Evolutionary conservation across 2,329 filamentous ascomycete species (phyloP).

Genomic region (Fusarium hostae): DNA sequence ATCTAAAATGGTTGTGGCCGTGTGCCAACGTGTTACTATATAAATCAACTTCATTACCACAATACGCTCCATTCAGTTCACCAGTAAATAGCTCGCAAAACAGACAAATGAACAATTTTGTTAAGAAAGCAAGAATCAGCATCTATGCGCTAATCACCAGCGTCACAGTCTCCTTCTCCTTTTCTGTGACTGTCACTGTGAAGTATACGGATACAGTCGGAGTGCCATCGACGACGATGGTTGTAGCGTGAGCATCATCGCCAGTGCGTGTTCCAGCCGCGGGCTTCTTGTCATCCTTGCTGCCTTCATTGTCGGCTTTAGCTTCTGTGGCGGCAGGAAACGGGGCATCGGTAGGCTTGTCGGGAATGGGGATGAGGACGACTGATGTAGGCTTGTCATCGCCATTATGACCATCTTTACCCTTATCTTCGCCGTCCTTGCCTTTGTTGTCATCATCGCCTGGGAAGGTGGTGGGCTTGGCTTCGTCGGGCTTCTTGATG

Average conservation of each 20-base stretch:
- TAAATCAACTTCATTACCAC: slow-evolving; percentile 37
- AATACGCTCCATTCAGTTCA: slow-evolving; percentile 13
- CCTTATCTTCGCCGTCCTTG: neutral
- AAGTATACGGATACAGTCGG: slow-evolving; percentile 52
- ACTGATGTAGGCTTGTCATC: slow-evolving; percentile 39
- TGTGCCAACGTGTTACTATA: neutral
- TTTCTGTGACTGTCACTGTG: slow-evolving; percentile 52
- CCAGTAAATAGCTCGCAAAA: neutral
- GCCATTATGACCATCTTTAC: neutral
- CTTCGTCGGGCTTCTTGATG: slow-evolving; percentile 40
- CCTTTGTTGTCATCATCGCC: neutral
- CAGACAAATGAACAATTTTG: neutral
- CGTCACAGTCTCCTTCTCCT: slow-evolving; percentile 47
- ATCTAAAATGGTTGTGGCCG: slow-evolving; percentile 1
- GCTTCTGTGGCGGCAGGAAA: slow-evolving; percentile 31
- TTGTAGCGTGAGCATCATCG: slow-evolving; percentile 31
- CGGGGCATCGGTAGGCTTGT: slow-evolving; percentile 19
- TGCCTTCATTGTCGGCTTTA: slow-evolving; percentile 3
- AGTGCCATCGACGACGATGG: slow-evolving; percentile 47
- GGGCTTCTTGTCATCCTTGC: slow-evolving; percentile 18
- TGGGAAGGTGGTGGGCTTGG: slow-evolving; percentile 21
- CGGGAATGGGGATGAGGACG: slow-evolving; percentile 45
- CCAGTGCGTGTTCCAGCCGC: slow-evolving; percentile 16
- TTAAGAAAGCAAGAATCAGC: neutral
- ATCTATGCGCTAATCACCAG: slow-evolving; percentile 45